Base-by-base conservation (phyloP, 2,329 filamentous ascomycete genomes). In the Onygenales sp. region DNA sequence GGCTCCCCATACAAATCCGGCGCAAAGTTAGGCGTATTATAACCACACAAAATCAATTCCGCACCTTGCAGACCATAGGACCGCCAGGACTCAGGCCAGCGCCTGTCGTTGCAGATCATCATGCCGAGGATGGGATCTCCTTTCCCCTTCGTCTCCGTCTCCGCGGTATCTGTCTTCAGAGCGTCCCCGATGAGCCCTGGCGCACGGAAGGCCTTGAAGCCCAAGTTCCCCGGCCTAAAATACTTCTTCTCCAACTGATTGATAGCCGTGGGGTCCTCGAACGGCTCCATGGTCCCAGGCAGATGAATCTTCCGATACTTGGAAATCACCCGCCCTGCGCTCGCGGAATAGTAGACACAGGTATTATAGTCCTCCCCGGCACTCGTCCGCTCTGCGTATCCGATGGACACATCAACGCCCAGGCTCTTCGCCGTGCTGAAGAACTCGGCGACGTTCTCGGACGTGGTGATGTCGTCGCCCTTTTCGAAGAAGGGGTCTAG, bases 51-150 rank as follows among this genome's bases (percentile, higher is more conserved):
- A 14, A 43, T 36, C 17, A 51, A 27, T 14, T 51, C 39, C 6
- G 42, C 48, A 8, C 37, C 48, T 27, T 51, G 39, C 8, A 51
- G 21, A 17, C 27, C 49, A 13, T 36, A 43, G 14, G 32, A 21
- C 6, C 39, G 27, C 48, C 37, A 42, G 48, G 48, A 31, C 31
- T 42, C 37, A 11, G 37, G 48, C 36, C 37, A 50, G 48, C 37
- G 37, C 11, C 48, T 33, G 14, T 50, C 48, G 6, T 50, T 50
- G 36, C 48, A 50, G 4, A 50, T 50, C n/a, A 50, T 50, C 48
- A 50, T 50, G 11, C 37, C 37, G n/a, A 43, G 8, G n/a, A 43
- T 51, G 10, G 39, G 27, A 21, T 51, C 39, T 4, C 49, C 39
- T 21, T 42, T 51, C 2, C 39, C 49, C 4, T 17, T 10, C 8